Evolutionary conservation across 2,329 filamentous ascomycete species (phyloP), one percentile per base, ranked within the genome.

Genomic region (Fusarium sp.): DNA sequence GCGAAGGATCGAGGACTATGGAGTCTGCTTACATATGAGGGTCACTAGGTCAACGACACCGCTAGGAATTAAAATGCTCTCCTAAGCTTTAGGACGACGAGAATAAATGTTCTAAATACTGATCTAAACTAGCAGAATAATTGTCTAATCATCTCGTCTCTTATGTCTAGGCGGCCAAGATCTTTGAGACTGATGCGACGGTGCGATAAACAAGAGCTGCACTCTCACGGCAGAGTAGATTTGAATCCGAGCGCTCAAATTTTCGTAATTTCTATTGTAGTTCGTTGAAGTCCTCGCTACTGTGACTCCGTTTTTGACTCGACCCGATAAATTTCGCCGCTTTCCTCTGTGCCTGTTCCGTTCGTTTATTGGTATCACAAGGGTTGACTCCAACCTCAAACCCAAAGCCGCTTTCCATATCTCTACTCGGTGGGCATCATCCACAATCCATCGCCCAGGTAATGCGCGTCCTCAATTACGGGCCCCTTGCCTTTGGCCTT

Each of bases 401-500:
- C 43, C 44, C 25, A 43, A 42, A 50, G 43, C 25, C n/a, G 28
- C 13, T 12, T 11, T 13, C 7, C 52, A 37, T n/a, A n/a, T 8
- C 34, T 42, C 69, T 78, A 88, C n/a, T 88, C 84, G 21, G 84
- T 79, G 25, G 72, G 77, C 66, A 97, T 78, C 74, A 86, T 92
- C 96, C 96, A 99, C 74, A 99, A 82, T 19, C 95, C 96, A 84
- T 99, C 96, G 0, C 96, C 96, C 56, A 98, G 79, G 83, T 91
- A 98, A 86, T 99, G 96, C 31, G 93, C 93, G 65, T 94, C 91
- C 83, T 98, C 95, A 72, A 98, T 93, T 18, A 94, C 96, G 8
- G 94, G 92, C 0, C 96, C 96, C 84, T 98, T 98, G 71, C 93
- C 94, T 83, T 95, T 95, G 71, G 89, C 90, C 87, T 96, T 97